These are phyloP conservation scores for Metarhizium album DNA, from an alignment of 2,329 filamentous ascomycete genomes.

Conservation along the genomic window DNA sequence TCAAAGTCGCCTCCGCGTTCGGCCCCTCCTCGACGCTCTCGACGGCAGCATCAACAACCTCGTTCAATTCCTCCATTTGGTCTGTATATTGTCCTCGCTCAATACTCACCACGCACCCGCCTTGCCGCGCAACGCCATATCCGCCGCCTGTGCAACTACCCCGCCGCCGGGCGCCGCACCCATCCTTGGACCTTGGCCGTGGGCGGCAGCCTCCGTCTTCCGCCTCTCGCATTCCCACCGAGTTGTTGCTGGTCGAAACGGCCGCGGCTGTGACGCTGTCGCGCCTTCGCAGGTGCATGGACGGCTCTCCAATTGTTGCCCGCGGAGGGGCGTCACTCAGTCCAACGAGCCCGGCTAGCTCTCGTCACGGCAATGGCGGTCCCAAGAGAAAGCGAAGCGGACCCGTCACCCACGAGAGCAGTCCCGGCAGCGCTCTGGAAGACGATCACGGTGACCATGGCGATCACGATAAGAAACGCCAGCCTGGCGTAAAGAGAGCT, in stretches of 20 bases:
- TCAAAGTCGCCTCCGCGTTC: conserved; percentile 5
- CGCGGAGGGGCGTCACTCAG: conserved; percentile 38
- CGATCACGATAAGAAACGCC: conserved; percentile 50
- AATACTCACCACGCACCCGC: not conserved
- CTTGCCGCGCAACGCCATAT: not conserved
- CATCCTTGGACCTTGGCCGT: not conserved
- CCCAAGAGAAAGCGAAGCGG: conserved; percentile 49
- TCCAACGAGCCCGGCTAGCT: conserved; percentile 45
- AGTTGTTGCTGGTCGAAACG: conserved; percentile 8
- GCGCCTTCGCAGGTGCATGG: conserved; percentile 28
- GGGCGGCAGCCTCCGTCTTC: conserved; percentile 3
- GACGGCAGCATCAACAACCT: not conserved
- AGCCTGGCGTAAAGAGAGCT: conserved; percentile 64
- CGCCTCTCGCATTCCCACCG: conserved; percentile 9
- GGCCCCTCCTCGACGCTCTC: conserved; percentile 2
- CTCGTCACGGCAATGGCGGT: conserved; percentile 36
- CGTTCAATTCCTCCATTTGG: conserved; percentile 1
- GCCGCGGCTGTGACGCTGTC: conserved; percentile 10
- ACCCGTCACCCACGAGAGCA: conserved; percentile 44
- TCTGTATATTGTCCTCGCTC: not conserved
- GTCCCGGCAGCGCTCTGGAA: conserved; percentile 41
- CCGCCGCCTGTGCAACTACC: conserved; percentile 4
- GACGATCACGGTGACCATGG: conserved; percentile 36
- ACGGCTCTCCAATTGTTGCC: conserved; percentile 35
- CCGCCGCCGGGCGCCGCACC: not conserved